These are phyloP conservation scores for Rubia balearica DNA, from an alignment of 305 asterid genomes.

Conservation along the genomic window DNA sequence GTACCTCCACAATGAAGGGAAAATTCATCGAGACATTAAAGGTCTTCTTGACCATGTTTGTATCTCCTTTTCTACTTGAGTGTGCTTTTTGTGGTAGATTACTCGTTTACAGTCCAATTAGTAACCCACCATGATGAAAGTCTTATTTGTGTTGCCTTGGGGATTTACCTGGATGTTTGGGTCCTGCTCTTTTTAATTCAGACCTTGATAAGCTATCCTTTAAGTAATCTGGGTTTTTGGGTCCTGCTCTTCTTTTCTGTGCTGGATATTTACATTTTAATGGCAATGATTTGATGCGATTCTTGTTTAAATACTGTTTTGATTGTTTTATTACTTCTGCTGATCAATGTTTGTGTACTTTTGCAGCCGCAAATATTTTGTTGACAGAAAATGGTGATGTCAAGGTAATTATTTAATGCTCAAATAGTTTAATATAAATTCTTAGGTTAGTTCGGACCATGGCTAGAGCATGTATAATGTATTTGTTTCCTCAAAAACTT, in stretches of 20 bases:
- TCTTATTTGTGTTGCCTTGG: conserved; percentile 3
- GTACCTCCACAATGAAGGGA: conserved; percentile 92
- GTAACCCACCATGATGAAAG: neutral
- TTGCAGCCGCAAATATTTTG: conserved; percentile 82
- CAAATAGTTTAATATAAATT: neutral
- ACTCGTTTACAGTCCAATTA: conserved; percentile 5
- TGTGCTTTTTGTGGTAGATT: conserved; percentile 13
- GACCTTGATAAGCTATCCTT: too few species aligned
- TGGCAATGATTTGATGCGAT: neutral
- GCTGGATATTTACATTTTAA: neutral
- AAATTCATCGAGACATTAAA: conserved; percentile 95
- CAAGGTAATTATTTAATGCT: conserved; percentile 46
- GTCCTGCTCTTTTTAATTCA: neutral
- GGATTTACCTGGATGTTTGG: conserved; percentile 1
- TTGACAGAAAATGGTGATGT: conserved; percentile 92
- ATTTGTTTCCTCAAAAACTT: conserved; percentile 1
- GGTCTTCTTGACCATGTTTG: conserved; percentile 32
- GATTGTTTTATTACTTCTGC: neutral
- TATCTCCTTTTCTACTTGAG: conserved; percentile 5
- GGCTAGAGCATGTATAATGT: conserved; percentile 2
- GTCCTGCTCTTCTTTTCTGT: neutral
- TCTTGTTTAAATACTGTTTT: neutral
- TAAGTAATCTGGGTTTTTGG: neutral
- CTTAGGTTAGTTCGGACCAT: neutral
- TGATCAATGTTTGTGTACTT: conserved; percentile 12